Percentiles rank a stretch among this genome's conserved stretches.
Evolutionary conservation across 2,329 filamentous ascomycete genomes (phyloP).

Genomic region (Penicillium sp.): DNA sequence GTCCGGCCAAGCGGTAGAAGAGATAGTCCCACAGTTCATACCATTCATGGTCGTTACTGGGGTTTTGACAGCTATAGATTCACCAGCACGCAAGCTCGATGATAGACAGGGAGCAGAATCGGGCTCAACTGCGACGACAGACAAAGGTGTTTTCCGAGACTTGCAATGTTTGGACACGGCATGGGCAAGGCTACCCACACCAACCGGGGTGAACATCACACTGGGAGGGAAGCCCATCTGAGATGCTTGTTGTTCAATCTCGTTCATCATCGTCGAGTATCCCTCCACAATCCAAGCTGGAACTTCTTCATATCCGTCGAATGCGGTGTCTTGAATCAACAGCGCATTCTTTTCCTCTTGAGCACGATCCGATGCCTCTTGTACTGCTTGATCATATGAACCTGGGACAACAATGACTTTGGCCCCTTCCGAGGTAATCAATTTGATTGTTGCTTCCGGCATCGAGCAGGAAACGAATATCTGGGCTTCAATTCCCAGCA

Average conservation of each 20-base stretch:
- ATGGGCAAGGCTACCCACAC: slow-evolving; percentile 74
- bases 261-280: slow-evolving; percentile 72
- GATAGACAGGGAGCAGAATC: slow-evolving; percentile 63
- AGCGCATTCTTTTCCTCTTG: slow-evolving; percentile 47
- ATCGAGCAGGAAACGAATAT: slow-evolving; percentile 69
- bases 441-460: slow-evolving; percentile 55
- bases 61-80: slow-evolving; percentile 57
- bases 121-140: slow-evolving; percentile 71
- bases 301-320: slow-evolving; percentile 68
- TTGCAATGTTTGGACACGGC: slow-evolving; percentile 71
- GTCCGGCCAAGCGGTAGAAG: slow-evolving; percentile 66
- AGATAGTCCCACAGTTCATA: slow-evolving; percentile 73
- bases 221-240: slow-evolving; percentile 46
- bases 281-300: slow-evolving; percentile 78
- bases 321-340: slow-evolving; percentile 71
- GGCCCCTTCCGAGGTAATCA: slow-evolving; percentile 68
- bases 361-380: slow-evolving; percentile 51
- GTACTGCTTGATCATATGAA: slow-evolving; percentile 68
- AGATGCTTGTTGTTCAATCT: slow-evolving; percentile 66
- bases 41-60: slow-evolving; percentile 72
- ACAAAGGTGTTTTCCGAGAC: slow-evolving; percentile 34
- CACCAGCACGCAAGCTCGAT: slow-evolving; percentile 53
- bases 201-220: slow-evolving; percentile 67
- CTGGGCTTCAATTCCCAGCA: slow-evolving; percentile 58
- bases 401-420: slow-evolving; percentile 59